Evolutionary conservation across 106 monocot species (phyloP).

Genomic region (Acorus gramineus): DNA sequence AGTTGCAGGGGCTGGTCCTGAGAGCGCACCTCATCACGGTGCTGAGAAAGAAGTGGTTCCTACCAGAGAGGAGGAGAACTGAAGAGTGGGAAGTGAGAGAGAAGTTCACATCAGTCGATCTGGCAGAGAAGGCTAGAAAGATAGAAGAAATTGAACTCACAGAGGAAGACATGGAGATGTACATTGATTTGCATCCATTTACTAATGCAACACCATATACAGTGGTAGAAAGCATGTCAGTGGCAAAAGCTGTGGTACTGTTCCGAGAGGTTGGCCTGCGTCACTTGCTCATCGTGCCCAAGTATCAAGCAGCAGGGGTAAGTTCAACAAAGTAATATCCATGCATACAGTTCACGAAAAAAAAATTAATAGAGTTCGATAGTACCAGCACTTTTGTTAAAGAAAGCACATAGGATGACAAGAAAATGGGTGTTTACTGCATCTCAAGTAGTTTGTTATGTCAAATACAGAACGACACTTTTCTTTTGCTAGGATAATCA

Average conservation of each 20-base stretch:
- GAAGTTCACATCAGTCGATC: constrained; percentile 37
- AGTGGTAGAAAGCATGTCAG: constrained; percentile 74
- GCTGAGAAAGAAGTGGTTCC: constrained; percentile 56
- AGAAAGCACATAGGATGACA: not conserved
- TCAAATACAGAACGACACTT: not conserved
- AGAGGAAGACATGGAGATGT: constrained; percentile 55
- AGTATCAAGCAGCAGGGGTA: constrained; percentile 57
- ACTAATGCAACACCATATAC: constrained; percentile 75
- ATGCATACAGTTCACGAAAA: not conserved
- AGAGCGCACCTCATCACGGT: constrained; percentile 39
- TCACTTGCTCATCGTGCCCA: constrained; percentile 58
- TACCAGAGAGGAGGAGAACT: constrained; percentile 31
- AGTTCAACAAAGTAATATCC: constrained; percentile 1
- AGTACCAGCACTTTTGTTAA: not conserved
- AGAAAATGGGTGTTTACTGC: not conserved
- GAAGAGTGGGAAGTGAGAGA: constrained; percentile 46
- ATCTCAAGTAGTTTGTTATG: not conserved
- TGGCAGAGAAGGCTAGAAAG: constrained; percentile 27
- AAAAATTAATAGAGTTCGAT: not conserved
- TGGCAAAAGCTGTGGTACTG: constrained; percentile 66
- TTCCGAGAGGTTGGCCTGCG: constrained; percentile 42
- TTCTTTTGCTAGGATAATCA: not conserved
- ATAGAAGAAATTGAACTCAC: constrained; percentile 36
- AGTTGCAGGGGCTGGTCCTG: constrained; percentile 51
- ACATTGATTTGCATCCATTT: constrained; percentile 54